Conservation (phyloP, 1,284 basidiomycete genomes). For the Ustilago loliicola region DNA sequence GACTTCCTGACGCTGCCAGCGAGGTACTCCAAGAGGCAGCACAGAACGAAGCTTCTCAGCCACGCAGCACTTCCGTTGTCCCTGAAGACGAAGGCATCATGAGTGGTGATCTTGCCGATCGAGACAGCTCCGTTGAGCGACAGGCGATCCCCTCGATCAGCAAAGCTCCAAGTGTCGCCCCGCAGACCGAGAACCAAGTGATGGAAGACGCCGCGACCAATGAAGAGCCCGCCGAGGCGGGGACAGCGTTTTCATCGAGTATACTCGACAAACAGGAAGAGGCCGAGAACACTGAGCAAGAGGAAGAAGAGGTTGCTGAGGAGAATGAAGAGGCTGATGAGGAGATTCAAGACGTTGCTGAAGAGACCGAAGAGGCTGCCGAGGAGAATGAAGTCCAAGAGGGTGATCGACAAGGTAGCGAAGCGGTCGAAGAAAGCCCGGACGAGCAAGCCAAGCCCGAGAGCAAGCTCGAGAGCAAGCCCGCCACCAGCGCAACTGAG, state of each 20-base stretch:
- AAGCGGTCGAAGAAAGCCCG: neutral
- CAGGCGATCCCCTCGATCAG: slow-evolving; percentile 6
- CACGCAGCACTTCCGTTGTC: neutral
- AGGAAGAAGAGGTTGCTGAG: neutral
- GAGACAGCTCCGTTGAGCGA: slow-evolving; percentile 39
- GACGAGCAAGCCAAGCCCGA: neutral
- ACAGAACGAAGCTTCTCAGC: neutral
- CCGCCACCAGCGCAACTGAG: neutral
- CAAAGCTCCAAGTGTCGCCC: neutral
- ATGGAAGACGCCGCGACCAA: neutral
- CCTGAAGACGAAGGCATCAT: slow-evolving; percentile 35
- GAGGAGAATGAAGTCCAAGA: neutral
- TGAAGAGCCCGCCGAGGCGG: neutral
- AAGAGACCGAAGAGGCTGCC: neutral
- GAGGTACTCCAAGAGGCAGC: neutral
- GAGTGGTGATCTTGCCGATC: slow-evolving; percentile 47
- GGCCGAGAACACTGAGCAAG: neutral
- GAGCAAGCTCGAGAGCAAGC: slow-evolving; percentile 1
- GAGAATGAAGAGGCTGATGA: neutral
- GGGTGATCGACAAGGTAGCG: neutral
- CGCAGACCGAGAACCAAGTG: neutral
- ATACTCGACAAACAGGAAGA: neutral
- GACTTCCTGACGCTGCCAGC: neutral
- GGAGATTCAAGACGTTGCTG: neutral
- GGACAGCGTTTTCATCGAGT: neutral